Evolutionary conservation across 2,329 filamentous ascomycete genomes (phyloP).

Genomic region (Colletotrichum gloeosporioides): DNA sequence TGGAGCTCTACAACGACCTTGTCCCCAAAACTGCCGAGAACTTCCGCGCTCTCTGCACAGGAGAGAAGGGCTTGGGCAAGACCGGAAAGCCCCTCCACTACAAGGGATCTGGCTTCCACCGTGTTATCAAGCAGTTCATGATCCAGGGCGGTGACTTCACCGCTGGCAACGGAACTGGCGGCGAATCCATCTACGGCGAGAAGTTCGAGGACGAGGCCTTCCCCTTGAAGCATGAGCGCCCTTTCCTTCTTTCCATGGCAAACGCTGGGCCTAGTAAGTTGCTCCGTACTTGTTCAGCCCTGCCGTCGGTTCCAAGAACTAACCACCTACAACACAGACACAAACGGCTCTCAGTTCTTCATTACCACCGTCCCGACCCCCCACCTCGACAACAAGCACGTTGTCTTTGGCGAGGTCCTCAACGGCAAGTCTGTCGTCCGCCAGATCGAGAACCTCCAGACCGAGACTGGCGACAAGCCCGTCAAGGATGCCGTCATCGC

Average conservation of each 20-base stretch:
- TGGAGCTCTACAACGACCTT: slow-evolving; percentile 79
- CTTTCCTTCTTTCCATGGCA: slow-evolving; percentile 96
- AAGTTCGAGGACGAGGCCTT: slow-evolving; percentile 99
- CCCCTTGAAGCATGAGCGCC: slow-evolving; percentile 85
- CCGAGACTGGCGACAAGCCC: slow-evolving; percentile 80
- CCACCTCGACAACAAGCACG: slow-evolving; percentile 95
- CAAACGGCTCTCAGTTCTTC: slow-evolving; percentile 99
- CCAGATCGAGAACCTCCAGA: slow-evolving; percentile 84
- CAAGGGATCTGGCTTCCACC: slow-evolving; percentile 93
- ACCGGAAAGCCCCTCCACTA: slow-evolving; percentile 87
- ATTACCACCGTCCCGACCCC: slow-evolving; percentile 94
- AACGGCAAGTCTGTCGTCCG: slow-evolving; percentile 91
- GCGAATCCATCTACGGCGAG: slow-evolving; percentile 95
- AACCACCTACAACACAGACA: slow-evolving; percentile 55
- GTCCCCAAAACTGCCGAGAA: slow-evolving; percentile 97
- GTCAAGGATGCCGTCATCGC: slow-evolving; percentile 72
- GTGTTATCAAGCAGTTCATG: slow-evolving; percentile 99
- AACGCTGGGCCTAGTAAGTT: slow-evolving; percentile 87
- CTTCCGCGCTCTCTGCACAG: slow-evolving; percentile 92
- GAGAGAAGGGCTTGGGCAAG: slow-evolving; percentile 87
- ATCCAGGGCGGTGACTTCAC: slow-evolving; percentile 98
- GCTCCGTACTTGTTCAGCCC: not conserved
- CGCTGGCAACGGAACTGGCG: slow-evolving; percentile 89
- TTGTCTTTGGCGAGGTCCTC: slow-evolving; percentile 94
- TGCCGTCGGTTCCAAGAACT: not conserved